phyloP scores from a whole-genome alignment of 2,329 filamentous ascomycete genomes.

The Fonsecaea multimorphosa region DNA sequence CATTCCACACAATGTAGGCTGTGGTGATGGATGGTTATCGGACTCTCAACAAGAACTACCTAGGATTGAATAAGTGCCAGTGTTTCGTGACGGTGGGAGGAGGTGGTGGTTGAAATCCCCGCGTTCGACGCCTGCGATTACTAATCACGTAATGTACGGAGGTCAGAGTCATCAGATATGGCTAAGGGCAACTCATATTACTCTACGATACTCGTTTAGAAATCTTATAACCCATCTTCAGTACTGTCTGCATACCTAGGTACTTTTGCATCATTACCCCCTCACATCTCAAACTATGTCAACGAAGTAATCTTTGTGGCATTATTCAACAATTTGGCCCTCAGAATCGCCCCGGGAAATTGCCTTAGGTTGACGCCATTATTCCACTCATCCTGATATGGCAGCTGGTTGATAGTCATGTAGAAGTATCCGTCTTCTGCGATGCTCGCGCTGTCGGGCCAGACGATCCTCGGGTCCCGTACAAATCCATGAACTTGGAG shows the following conservation, averaged over 20 bases:
- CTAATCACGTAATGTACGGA: neutral
- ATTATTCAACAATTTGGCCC: conserved; percentile 50
- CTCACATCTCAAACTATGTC: neutral
- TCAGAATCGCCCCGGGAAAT: conserved; percentile 55
- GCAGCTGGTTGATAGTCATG: conserved; percentile 58
- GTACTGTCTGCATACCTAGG: neutral
- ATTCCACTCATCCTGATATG: conserved; percentile 57
- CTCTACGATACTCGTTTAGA: neutral
- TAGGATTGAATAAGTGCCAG: neutral
- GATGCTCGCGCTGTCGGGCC: conserved; percentile 52
- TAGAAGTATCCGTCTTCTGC: conserved; percentile 56
- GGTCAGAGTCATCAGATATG: no score
- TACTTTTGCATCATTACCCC: no score
- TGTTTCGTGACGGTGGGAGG: neutral
- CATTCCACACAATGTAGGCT: conserved; percentile 19
- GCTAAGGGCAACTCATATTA: no score
- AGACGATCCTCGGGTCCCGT: conserved; percentile 53
- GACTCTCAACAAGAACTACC: neutral
- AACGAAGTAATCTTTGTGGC: conserved; percentile 46
- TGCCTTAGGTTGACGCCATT: conserved; percentile 51
- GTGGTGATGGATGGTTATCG: neutral
- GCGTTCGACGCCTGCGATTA: neutral
- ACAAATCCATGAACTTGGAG: conserved; percentile 48
- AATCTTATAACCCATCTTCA: neutral
- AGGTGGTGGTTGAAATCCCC: neutral